phyloP scores from a whole-genome alignment of 2,329 filamentous ascomycete species.

The Stemphylium lycopersici region DNA sequence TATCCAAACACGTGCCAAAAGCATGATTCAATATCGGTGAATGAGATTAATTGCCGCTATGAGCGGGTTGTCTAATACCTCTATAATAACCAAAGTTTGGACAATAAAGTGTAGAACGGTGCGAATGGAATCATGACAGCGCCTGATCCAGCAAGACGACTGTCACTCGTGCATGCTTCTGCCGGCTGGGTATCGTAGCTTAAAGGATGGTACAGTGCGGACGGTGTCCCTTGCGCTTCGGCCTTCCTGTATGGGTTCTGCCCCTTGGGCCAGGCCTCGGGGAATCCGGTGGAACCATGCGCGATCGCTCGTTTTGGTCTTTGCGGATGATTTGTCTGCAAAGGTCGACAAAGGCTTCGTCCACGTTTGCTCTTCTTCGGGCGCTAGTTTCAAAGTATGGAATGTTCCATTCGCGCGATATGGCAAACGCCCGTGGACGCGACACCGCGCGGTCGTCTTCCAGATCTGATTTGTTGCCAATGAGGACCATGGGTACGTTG shows the following conservation, averaged over 20 bases:
- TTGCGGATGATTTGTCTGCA: conserved; percentile 82
- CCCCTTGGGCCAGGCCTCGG: conserved; percentile 17
- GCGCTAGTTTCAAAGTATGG: conserved; percentile 93
- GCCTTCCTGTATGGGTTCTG: conserved; percentile 12
- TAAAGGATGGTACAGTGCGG: conserved; percentile 39
- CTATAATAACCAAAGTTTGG: conserved; percentile 21
- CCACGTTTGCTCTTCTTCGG: conserved; percentile 81
- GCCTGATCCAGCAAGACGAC: conserved; percentile 34
- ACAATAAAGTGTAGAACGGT: conserved; percentile 10
- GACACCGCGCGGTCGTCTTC: conserved; percentile 83
- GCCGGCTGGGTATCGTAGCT: conserved; percentile 31
- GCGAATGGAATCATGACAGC: conserved; percentile 12
- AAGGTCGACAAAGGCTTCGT: conserved; percentile 86
- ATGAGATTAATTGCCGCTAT: conserved; percentile 25
- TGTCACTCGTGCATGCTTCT: conserved; percentile 21
- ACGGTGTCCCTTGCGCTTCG: conserved; percentile 21
- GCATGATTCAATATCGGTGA: neutral
- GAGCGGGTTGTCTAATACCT: conserved; percentile 30
- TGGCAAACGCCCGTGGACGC: conserved; percentile 77
- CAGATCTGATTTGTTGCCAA: conserved; percentile 89
- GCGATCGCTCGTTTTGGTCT: conserved; percentile 59
- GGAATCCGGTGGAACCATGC: conserved; percentile 26
- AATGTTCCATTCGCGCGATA: conserved; percentile 86
- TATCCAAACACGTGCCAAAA: neutral
- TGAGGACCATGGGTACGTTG: conserved; percentile 83